Conservation (phyloP, 2,329 filamentous ascomycete species). For the Pseudogymnoascus sp. region DNA sequence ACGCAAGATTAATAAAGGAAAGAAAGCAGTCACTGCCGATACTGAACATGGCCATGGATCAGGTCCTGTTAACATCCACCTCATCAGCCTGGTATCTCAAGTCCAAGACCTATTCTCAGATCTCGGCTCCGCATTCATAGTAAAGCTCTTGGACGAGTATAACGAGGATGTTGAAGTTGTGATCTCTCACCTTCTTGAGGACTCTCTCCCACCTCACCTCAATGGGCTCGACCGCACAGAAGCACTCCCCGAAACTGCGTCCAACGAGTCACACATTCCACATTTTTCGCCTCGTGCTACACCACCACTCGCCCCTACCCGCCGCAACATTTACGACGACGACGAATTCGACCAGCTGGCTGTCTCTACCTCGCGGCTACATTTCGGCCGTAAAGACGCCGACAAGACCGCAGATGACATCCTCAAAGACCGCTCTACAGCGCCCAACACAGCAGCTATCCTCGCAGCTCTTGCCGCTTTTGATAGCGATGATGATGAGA, state of each 20-base stretch:
- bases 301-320: slow-evolving; percentile 44
- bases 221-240: slow-evolving; percentile 54
- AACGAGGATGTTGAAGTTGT: slow-evolving; percentile 68
- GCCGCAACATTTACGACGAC: slow-evolving; percentile 69
- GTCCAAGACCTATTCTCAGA: slow-evolving; percentile 92
- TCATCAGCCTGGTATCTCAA: slow-evolving; percentile 75
- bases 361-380: slow-evolving; percentile 57
- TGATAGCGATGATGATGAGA: slow-evolving; percentile 90
- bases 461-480: slow-evolving; percentile 81
- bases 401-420: slow-evolving; percentile 62
- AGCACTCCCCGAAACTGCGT: slow-evolving; percentile 39
- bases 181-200: slow-evolving; percentile 72
- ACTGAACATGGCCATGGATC: slow-evolving; percentile 26
- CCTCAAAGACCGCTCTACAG: slow-evolving; percentile 53
- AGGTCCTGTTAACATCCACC: slow-evolving; percentile 54
- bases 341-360: slow-evolving; percentile 70
- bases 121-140: slow-evolving; percentile 72
- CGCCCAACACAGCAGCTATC: slow-evolving; percentile 75
- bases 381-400: slow-evolving; percentile 65
- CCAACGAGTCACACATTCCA: slow-evolving; percentile 24
- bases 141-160: slow-evolving; percentile 72
- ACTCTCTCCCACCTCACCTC: slow-evolving; percentile 62
- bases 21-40: slow-evolving; percentile 35
- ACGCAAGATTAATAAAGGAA: slow-evolving; percentile 58
- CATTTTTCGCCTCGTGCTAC: slow-evolving; percentile 51